Conservation (phyloP, 768 basidiomycete species). For the Amanita pallidorosea region DNA sequence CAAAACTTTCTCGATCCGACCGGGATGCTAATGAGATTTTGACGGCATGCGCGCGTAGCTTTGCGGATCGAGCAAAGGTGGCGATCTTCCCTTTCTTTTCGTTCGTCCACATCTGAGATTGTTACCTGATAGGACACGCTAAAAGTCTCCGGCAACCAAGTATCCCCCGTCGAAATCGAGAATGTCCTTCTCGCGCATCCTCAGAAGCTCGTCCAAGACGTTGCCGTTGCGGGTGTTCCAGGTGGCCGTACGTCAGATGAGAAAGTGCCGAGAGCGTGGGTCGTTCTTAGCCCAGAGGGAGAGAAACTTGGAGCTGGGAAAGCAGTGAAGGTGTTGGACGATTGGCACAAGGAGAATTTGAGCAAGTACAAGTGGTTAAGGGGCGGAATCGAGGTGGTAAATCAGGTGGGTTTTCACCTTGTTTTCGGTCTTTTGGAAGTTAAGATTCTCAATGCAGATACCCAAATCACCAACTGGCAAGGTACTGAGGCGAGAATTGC, state of each 20-base stretch:
- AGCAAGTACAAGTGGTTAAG: slow-evolving; percentile 72
- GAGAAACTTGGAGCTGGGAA: slow-evolving; percentile 30
- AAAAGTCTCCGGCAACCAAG: slow-evolving; percentile 72
- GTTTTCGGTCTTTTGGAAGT: slow-evolving; percentile 2
- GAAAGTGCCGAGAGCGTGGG: slow-evolving; percentile 69
- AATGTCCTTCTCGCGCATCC: slow-evolving; percentile 55
- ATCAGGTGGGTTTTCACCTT: slow-evolving; percentile 29
- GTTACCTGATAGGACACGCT: slow-evolving; percentile 47
- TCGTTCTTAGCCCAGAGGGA: slow-evolving; percentile 53
- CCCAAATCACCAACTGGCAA: slow-evolving; percentile 73
- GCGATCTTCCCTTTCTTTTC: neutral
- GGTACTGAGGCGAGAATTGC: slow-evolving; percentile 48
- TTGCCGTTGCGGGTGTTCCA: slow-evolving; percentile 63
- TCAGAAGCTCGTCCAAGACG: slow-evolving; percentile 49
- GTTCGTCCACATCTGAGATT: neutral
- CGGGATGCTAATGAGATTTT: neutral
- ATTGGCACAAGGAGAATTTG: slow-evolving; percentile 51
- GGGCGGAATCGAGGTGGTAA: slow-evolving; percentile 62
- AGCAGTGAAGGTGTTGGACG: slow-evolving; percentile 37
- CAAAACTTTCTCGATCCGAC: neutral
- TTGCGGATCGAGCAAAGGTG: slow-evolving; percentile 68
- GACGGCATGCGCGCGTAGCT: slow-evolving; percentile 30
- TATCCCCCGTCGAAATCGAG: slow-evolving; percentile 75
- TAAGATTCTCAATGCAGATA: slow-evolving; percentile 30
- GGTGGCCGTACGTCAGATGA: slow-evolving; percentile 65